Conservation (phyloP, 306 rosid genomes). For the Geum urbanum region DNA sequence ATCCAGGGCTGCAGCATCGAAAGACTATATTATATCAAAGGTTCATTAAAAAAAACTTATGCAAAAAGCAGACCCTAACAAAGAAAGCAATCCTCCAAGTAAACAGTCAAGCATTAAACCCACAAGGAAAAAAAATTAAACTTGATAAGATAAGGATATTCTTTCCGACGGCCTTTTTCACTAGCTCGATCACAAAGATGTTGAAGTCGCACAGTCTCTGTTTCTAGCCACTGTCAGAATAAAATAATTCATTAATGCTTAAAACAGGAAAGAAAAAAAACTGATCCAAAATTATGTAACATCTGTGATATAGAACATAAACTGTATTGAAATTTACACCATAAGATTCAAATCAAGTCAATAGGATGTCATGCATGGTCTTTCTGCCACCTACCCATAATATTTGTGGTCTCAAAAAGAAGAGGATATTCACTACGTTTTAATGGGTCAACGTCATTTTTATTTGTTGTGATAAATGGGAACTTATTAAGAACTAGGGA, state of each 20-base stretch:
- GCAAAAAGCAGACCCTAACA: background rate
- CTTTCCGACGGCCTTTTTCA: slow-evolving; percentile 88
- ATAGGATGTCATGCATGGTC: background rate
- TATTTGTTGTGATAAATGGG: background rate
- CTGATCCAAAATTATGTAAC: slow-evolving; percentile 7
- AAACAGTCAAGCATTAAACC: background rate
- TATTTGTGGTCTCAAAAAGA: background rate
- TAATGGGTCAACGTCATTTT: background rate
- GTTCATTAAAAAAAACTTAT: background rate
- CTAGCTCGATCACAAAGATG: slow-evolving; percentile 99
- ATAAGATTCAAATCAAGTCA: slow-evolving; percentile 6
- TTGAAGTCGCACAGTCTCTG: slow-evolving; percentile 79
- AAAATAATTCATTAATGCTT: slow-evolving; percentile 17
- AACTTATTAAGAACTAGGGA: background rate
- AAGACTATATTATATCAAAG: background rate
- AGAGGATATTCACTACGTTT: background rate
- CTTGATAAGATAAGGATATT: slow-evolving; percentile 69
- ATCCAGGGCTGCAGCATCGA: slow-evolving; percentile 2
- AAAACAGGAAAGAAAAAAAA: slow-evolving; percentile 14
- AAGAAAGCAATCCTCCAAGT: background rate
- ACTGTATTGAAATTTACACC: background rate
- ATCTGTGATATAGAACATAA: slow-evolving; percentile 2
- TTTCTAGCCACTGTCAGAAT: slow-evolving; percentile 79
- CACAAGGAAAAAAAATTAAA: background rate
- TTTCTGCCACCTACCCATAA: background rate